Evolutionary conservation across 495 filamentous ascomycete genomes (phyloP), one percentile per base, ranked within the genome.

Genomic region (Mycothermus thermophilus): DNA sequence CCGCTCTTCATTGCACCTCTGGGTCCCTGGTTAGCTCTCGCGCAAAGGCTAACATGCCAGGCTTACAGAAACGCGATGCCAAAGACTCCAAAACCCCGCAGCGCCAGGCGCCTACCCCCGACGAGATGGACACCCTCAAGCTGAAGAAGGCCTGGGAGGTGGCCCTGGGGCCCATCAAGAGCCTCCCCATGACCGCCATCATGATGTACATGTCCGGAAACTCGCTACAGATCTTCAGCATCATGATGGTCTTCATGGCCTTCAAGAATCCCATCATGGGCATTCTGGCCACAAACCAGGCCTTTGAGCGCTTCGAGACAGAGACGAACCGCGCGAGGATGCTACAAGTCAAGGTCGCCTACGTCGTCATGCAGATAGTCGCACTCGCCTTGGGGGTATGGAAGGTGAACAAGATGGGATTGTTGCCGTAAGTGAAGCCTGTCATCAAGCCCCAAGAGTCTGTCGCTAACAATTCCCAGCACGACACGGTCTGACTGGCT

Each of bases 161-260:
- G 14, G 92, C 90, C 21, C 72, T 99, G 23, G 92, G 80, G 3
- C 90, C 90, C 2, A 79, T 86, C 32, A 99, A 99, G 63, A 76
- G 79, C 52, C 69, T 99, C 28, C 90, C 90, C 33, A 96, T 97
- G 90, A 95, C 92, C 39, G 85, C 74, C 29, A 86, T 99, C 60
- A 93, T 94, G 79, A 96, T 96, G 87, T 99, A 99, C 71, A 96
- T 99, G 92, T 93, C 90, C 39, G 90, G 90, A 50, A 96, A 95
- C 63, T 83, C 81, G 37, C 76, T 99, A 17, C 90, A 99, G 61
- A 95, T 99, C 42, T 99, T 99, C 69, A 85, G 77, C 59, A 95
- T 99, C 54, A 94, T 96, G 85, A 96, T 96, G 90, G 86, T 95
- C 6, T 85, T 82, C 46, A 95, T 94, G 83, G 73, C 93, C 28